Percentiles rank a stretch among this genome's conserved stretches.
Evolutionary conservation across 2,329 filamentous ascomycete species (phyloP).

Genomic region (Lecanoromycetidae sp.): DNA sequence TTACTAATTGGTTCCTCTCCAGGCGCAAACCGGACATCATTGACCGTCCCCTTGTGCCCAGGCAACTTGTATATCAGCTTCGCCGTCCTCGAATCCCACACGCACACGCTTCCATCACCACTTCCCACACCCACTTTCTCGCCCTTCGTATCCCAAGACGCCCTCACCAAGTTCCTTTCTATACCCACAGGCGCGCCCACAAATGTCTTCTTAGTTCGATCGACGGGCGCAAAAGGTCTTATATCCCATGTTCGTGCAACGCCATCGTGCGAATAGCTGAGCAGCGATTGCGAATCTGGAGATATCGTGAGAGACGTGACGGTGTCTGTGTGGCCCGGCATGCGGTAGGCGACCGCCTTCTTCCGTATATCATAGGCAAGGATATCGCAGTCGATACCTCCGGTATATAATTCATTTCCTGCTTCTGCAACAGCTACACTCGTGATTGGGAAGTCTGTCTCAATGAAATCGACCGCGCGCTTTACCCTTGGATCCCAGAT

Average conservation of each 20-base stretch:
- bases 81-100: constrained; percentile 81
- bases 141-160: constrained; percentile 78
- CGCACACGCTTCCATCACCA: constrained; percentile 77
- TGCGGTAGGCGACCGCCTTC: constrained; percentile 73
- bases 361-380: constrained; percentile 95
- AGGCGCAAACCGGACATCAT: constrained; percentile 84
- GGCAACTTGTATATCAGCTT: constrained; percentile 91
- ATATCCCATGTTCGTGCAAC: constrained; percentile 95
- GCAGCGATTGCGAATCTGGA: constrained; percentile 76
- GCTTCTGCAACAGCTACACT: constrained; percentile 84
- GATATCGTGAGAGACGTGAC: constrained; percentile 84
- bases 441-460: constrained; percentile 86
- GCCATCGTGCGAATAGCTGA: constrained; percentile 89
- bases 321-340: constrained; percentile 84
- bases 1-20: constrained; percentile 75
- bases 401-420: constrained; percentile 88
- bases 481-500: constrained; percentile 94
- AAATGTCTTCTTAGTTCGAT: constrained; percentile 74
- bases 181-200: constrained; percentile 80
- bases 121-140: constrained; percentile 81
- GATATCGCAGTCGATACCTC: constrained; percentile 94
- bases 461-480: constrained; percentile 72
- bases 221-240: constrained; percentile 78
- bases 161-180: constrained; percentile 82
- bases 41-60: constrained; percentile 88